phyloP scores from a whole-genome alignment of 2,329 filamentous ascomycete genomes.

The Orbilia javanica region DNA sequence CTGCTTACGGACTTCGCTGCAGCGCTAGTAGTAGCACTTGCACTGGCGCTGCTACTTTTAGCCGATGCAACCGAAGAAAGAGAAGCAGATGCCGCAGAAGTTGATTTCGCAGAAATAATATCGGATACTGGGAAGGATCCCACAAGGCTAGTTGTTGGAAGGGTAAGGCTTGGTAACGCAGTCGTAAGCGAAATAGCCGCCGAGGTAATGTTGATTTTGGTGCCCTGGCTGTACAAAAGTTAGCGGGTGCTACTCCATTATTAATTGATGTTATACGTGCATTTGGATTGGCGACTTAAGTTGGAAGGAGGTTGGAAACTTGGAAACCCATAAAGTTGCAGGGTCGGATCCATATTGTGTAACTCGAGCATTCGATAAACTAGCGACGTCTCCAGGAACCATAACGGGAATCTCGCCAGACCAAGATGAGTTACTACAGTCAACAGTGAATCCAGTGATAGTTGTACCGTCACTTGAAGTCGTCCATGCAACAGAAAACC shows the following conservation, averaged over 20 bases:
- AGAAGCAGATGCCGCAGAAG: constrained; percentile 27
- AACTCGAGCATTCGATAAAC: constrained; percentile 66
- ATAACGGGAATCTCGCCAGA: constrained; percentile 71
- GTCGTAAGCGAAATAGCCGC: constrained; percentile 27
- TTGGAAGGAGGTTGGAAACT: constrained; percentile 32
- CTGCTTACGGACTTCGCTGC: neutral
- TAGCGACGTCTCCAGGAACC: constrained; percentile 67
- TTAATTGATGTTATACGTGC: constrained; percentile 2
- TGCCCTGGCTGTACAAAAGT: constrained; percentile 10
- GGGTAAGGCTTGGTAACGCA: constrained; percentile 15
- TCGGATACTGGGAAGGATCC: constrained; percentile 51
- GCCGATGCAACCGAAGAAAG: constrained; percentile 11
- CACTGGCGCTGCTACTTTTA: neutral
- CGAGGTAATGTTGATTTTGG: constrained; percentile 33
- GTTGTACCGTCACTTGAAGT: constrained; percentile 64
- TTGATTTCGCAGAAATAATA: constrained; percentile 23
- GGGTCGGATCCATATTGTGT: constrained; percentile 72
- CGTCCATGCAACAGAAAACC: constrained; percentile 21
- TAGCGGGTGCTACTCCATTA: neutral
- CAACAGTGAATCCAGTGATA: constrained; percentile 49
- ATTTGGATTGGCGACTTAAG: constrained; percentile 27
- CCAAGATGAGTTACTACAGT: constrained; percentile 64
- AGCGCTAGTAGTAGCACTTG: constrained; percentile 1
- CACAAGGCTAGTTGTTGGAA: constrained; percentile 29
- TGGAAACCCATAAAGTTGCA: constrained; percentile 68